phyloP scores from a whole-genome alignment of 2,329 filamentous ascomycete genomes.

The Cadophora gregata region DNA sequence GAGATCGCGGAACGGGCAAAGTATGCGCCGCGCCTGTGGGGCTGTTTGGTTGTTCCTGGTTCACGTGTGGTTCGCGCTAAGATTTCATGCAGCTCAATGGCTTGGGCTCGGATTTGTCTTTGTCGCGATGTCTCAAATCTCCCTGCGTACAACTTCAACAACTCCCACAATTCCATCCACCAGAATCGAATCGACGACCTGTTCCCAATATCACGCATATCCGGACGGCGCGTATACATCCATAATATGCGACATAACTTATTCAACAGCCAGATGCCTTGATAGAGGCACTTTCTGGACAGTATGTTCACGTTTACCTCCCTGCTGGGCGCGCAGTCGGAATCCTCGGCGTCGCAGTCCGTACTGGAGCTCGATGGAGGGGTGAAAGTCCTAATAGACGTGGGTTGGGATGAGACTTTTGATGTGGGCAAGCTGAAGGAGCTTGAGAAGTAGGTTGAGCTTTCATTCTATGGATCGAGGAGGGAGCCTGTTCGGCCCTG shows the following conservation, averaged over 20 bases:
- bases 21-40: not conserved
- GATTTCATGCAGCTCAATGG: conserved; percentile 9
- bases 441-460: conserved; percentile 77
- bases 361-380: conserved; percentile 95
- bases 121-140: conserved; percentile 1
- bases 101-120: conserved; percentile 9
- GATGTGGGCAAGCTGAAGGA: conserved; percentile 81
- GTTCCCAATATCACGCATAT: not conserved
- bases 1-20: not conserved
- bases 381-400: conserved; percentile 91
- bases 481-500: conserved; percentile 17
- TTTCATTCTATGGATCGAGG: conserved; percentile 23
- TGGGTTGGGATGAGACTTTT: conserved; percentile 95
- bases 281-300: conserved; percentile 24
- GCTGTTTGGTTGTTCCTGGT: too few relatives aligned
- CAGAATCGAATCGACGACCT: conserved; percentile 8
- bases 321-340: conserved; percentile 87
- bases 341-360: conserved; percentile 89
- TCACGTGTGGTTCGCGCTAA: conserved; percentile 30
- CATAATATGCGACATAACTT: conserved; percentile 22
- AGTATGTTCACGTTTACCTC: conserved; percentile 96
- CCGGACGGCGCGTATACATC: not conserved
- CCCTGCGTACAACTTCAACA: conserved; percentile 5
- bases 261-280: conserved; percentile 23
- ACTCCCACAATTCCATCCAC: not conserved